phyloP scores from a whole-genome alignment of 306 rosid genomes.

The Cajanus cajan region DNA sequence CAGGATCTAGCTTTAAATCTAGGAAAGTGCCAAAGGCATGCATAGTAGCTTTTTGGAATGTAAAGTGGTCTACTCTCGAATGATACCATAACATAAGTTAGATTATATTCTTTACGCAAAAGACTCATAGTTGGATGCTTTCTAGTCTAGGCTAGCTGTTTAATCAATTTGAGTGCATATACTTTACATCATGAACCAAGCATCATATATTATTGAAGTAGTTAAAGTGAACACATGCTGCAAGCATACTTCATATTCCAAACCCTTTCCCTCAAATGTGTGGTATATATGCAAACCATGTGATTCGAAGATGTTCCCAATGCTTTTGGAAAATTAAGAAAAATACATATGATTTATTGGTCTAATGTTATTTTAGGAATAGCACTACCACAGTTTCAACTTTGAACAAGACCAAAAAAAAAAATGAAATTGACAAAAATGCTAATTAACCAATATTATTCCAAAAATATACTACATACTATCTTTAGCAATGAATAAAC shows the following conservation, averaged over 20 bases:
- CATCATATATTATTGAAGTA: background rate
- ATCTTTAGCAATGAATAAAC: too few species aligned
- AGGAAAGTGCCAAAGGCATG: background rate
- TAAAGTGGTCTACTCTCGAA: background rate
- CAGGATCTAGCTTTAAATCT: background rate
- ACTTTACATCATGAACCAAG: background rate
- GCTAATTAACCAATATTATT: too few species aligned
- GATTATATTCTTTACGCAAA: background rate
- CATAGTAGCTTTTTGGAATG: background rate
- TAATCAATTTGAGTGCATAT: background rate
- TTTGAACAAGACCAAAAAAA: too few species aligned
- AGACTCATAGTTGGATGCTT: background rate
- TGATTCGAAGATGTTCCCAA: background rate
- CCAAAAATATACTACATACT: too few species aligned
- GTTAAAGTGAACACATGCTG: background rate
- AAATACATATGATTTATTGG: background rate
- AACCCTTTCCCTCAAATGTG: background rate
- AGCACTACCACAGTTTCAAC: background rate
- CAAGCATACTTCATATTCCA: background rate
- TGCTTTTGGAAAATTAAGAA: slow-evolving; percentile 7
- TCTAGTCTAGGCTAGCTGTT: background rate
- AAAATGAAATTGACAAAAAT: too few species aligned
- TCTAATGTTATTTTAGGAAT: background rate
- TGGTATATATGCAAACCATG: slow-evolving; percentile 3
- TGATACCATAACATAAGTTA: background rate